These are phyloP conservation scores for Macrocybe sp. DNA, from an alignment of 1,284 basidiomycete genomes.

Conservation along the genomic window DNA sequence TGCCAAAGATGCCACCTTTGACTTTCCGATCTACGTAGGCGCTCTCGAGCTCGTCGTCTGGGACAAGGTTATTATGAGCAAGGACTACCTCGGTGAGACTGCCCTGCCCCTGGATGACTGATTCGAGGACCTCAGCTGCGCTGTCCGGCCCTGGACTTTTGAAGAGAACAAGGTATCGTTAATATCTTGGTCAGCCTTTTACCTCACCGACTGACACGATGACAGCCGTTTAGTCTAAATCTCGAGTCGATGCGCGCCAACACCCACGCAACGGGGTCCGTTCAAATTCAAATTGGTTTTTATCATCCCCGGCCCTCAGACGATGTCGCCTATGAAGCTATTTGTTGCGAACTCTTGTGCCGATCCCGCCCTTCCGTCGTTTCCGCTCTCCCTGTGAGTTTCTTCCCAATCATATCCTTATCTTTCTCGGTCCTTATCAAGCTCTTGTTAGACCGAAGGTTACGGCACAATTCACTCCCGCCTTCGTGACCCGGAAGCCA, in stretches of 20 bases:
- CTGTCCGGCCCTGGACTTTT: slow-evolving; percentile 45
- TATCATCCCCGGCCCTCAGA: slow-evolving; percentile 41
- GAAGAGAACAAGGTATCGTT: slow-evolving; percentile 54
- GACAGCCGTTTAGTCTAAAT: slow-evolving; percentile 47
- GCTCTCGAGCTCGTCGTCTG: slow-evolving; percentile 86
- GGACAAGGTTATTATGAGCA: slow-evolving; percentile 87
- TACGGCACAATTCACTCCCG: slow-evolving; percentile 81
- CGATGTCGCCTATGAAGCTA: slow-evolving; percentile 43
- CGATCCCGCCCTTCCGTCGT: slow-evolving; percentile 62
- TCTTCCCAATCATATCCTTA: neutral
- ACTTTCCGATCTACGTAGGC: slow-evolving; percentile 79
- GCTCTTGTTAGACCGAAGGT: slow-evolving; percentile 65
- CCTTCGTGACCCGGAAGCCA: slow-evolving; percentile 38
- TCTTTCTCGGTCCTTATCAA: slow-evolving; percentile 1
- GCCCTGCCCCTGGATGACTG: slow-evolving; percentile 76
- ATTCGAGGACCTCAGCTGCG: slow-evolving; percentile 45
- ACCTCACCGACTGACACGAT: slow-evolving; percentile 4
- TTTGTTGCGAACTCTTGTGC: slow-evolving; percentile 64
- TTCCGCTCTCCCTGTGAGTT: slow-evolving; percentile 76
- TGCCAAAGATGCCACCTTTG: slow-evolving; percentile 77
- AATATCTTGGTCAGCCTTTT: slow-evolving; percentile 9
- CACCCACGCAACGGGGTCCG: slow-evolving; percentile 55
- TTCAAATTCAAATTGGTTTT: slow-evolving; percentile 78
- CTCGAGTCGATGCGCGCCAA: slow-evolving; percentile 65
- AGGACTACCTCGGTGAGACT: slow-evolving; percentile 93